These are phyloP conservation scores for Leccinum griseonigrum DNA, from an alignment of 1,284 basidiomycete species.

Conservation along the genomic window DNA sequence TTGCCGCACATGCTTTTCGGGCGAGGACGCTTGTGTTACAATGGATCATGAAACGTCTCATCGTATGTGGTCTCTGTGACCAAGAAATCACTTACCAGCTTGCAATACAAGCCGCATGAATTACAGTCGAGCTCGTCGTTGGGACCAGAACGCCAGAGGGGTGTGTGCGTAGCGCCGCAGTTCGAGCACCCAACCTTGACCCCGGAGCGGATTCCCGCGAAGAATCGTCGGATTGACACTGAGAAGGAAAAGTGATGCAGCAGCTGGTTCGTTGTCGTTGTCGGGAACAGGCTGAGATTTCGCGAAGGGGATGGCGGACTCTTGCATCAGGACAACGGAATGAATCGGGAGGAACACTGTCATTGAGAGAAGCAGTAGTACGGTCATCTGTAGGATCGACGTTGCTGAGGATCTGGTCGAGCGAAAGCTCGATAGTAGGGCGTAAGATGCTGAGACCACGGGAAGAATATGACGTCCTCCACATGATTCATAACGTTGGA, in stretches of 20 bases:
- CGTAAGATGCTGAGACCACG: conserved; percentile 64
- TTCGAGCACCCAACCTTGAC: conserved; percentile 83
- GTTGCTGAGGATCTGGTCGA: conserved; percentile 64
- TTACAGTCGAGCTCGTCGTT: conserved; percentile 86
- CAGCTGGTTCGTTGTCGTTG: conserved; percentile 4
- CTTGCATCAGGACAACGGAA: conserved; percentile 29
- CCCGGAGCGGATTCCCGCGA: conserved; percentile 50
- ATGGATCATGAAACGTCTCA: neutral
- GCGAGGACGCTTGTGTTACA: conserved; percentile 74
- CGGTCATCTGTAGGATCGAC: conserved; percentile 25
- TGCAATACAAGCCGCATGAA: conserved; percentile 78
- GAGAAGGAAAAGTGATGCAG: conserved; percentile 31
- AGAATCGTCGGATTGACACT: conserved; percentile 40
- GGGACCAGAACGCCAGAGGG: conserved; percentile 76
- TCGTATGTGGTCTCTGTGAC: neutral
- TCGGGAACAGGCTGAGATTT: conserved; percentile 7
- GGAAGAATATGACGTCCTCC: conserved; percentile 53
- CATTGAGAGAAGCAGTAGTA: conserved; percentile 3
- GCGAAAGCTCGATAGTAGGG: conserved; percentile 76
- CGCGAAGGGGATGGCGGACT: conserved; percentile 11
- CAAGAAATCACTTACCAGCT: conserved; percentile 49
- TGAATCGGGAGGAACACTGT: conserved; percentile 13
- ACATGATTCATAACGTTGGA: conserved; percentile 71
- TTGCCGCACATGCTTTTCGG: conserved; percentile 80
- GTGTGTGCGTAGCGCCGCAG: conserved; percentile 81